Percentiles rank a stretch among this genome's conserved stretches.
Evolutionary conservation across 208 protist genomes (phyloP).

Genomic region (Wallacemonas rigidus): DNA sequence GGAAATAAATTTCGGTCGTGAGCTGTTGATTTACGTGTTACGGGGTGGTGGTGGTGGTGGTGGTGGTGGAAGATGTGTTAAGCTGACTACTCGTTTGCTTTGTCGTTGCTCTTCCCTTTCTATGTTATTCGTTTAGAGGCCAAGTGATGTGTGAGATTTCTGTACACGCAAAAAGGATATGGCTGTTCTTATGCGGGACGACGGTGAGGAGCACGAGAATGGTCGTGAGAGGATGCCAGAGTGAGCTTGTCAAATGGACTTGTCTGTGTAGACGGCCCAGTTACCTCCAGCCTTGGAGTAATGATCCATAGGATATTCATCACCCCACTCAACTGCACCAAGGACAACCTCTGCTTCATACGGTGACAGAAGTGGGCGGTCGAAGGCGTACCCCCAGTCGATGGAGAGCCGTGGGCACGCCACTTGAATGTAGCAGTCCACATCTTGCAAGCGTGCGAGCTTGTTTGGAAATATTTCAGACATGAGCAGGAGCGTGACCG

Average conservation of each 20-base stretch:
- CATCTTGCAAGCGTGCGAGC: constrained; percentile 87
- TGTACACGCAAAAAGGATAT: too few relatives aligned
- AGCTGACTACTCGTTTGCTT: too few relatives aligned
- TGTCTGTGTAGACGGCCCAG: constrained; percentile 95
- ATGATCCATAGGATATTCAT: constrained; percentile 97
- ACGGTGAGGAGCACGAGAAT: not conserved
- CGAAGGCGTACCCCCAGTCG: constrained; percentile 99
- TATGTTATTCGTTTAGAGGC: too few relatives aligned
- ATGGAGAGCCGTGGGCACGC: constrained; percentile 98
- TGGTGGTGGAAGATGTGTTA: too few relatives aligned
- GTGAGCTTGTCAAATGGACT: constrained; percentile 35
- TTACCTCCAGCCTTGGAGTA: constrained; percentile 93
- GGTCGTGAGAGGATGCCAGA: not conserved
- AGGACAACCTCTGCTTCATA: constrained; percentile 97
- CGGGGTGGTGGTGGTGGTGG: too few relatives aligned
- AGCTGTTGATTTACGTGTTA: too few relatives aligned
- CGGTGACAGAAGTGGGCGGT: constrained; percentile 95
- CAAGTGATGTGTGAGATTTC: too few relatives aligned
- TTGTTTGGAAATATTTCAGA: constrained; percentile 98
- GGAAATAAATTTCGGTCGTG: too few relatives aligned
- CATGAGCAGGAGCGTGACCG: constrained; percentile 92
- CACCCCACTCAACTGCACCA: constrained; percentile 78
- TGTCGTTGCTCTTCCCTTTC: too few relatives aligned
- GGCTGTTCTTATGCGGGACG: too few relatives aligned
- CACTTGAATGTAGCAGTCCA: constrained; percentile 97